Base-by-base conservation (phyloP, 768 basidiomycete species). In the Mycena chlorophos region DNA sequence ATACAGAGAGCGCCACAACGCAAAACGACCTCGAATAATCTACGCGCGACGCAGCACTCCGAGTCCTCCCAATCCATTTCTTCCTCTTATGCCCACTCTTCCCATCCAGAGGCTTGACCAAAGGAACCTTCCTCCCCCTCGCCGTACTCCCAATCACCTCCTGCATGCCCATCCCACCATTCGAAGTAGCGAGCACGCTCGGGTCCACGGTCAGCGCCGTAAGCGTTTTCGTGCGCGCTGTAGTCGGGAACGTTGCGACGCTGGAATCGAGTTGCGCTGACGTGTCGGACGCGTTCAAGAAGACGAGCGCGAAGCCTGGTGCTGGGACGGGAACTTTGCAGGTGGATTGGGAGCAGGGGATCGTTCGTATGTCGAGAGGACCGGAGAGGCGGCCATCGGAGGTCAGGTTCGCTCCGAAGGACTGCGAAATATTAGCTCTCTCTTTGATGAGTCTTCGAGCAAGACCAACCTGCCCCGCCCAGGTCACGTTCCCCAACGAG, bases 401-500 rank as follows among this genome's bases (percentile, higher is more conserved):
- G 6, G 56, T 54, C 22, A 69, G 63, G 30, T 51, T 54, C 3
- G 45, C 49, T n/a, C 69, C 69, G 25, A 67, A 69, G 14, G 45
- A 46, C 45, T 46, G n/a, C 4, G 45, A 25, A 34, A 46, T 5
- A 22, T 46, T 5, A 25, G 20, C 20, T n/a, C 8, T 43, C 16
- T 16, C 22, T 43, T 20, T 23, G 40, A 43, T 10, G 20, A 10
- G 20, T 20, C 10, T 23, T 23, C 16, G 10, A 10, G 34, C 8
- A 43, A 10, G 20, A 19, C 26, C 48, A 26, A 79, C 81, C 69
- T 84, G 83, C 3, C 79, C 79, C 0, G 81, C 85, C 85, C 85
- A 88, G 0, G 80, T 82, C 57, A 82, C 80, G 65, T 83, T 79
- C 23, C 72, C 76, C 61, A 85, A 82, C 60, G 81, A 75, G 2